These are phyloP conservation scores for Calonectria naviculata DNA, from an alignment of 2,329 filamentous ascomycete genomes.

Conservation along the genomic window DNA sequence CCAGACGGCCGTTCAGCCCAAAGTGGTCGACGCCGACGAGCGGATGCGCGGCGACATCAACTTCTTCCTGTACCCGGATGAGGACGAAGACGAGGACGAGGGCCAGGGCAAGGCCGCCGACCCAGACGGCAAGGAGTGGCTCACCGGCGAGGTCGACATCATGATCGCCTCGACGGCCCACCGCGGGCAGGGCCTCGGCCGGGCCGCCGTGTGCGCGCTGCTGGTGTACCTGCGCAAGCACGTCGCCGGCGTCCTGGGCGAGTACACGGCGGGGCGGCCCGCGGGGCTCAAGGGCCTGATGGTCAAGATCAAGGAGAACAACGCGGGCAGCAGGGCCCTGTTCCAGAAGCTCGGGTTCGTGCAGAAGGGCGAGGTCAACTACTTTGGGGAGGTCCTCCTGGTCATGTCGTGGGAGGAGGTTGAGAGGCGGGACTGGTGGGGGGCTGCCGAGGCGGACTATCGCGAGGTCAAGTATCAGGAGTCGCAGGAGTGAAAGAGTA, in stretches of 20 bases:
- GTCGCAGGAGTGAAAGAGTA: not conserved
- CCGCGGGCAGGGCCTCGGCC: slow-evolving; percentile 73
- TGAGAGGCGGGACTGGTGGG: slow-evolving; percentile 38
- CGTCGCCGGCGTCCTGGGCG: slow-evolving; percentile 62
- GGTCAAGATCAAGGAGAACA: slow-evolving; percentile 69
- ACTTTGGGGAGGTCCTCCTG: slow-evolving; percentile 70
- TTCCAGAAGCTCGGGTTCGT: slow-evolving; percentile 64
- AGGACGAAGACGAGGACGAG: slow-evolving; percentile 59
- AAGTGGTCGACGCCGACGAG: slow-evolving; percentile 63
- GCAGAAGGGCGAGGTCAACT: slow-evolving; percentile 64
- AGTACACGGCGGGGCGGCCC: slow-evolving; percentile 47
- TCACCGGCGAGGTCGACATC: slow-evolving; percentile 82
- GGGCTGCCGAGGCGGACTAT: slow-evolving; percentile 27
- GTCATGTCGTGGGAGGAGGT: slow-evolving; percentile 50
- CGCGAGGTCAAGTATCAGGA: slow-evolving; percentile 35
- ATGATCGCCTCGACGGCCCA: slow-evolving; percentile 78
- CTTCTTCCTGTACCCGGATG: slow-evolving; percentile 77
- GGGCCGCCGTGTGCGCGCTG: slow-evolving; percentile 73
- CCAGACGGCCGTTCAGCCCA: slow-evolving; percentile 39
- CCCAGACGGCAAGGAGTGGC: slow-evolving; percentile 30
- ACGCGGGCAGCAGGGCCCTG: slow-evolving; percentile 61
- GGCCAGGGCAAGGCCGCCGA: slow-evolving; percentile 48
- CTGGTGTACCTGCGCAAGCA: slow-evolving; percentile 74
- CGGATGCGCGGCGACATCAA: slow-evolving; percentile 82
- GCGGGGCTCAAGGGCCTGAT: slow-evolving; percentile 53